Base-by-base conservation (phyloP, 192 early-diverging fungal genomes). In the Gigaspora rosea region DNA sequence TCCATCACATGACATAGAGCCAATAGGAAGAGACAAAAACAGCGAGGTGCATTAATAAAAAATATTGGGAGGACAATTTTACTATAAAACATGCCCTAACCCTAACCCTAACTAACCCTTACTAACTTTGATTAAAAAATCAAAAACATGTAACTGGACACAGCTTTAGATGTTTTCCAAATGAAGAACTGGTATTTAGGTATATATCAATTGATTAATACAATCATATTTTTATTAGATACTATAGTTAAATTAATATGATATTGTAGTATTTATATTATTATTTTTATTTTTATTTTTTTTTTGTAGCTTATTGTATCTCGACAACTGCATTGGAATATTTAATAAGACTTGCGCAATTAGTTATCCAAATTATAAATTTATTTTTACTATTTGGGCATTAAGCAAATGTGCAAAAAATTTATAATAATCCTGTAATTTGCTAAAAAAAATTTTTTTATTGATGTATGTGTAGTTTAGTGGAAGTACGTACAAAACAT, bases 331-430 rank as follows among this genome's bases (percentile, higher is more conserved):
- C 82, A 83, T n/a, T n/a, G 98, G 98, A 56, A 95, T 99, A 47
- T 99, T 99, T 82, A 99, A 97, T 88, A 92, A 95, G 80, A 92
- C 90, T 61, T 95, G 91, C 77, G 89, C 82, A 41, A 92, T 95
- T 73, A 89, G 92, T 36, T 98, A 98, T 81, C 94, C 94, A 35
- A 98, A 97, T 85, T 98, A 95, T 81, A 98, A 97, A 87, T 94
- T 95, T 68, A 82, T 90, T 56, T 98, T 98, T 73, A 91, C 94
- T 8, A 91, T 96, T 48, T 98, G 95, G 95, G 96, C 95, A 1
- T 84, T 98, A 76, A 92, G 94, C 20, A 84, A 91, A 41, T 97
- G 94, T 73, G 91, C 91, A n/a, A 16, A 92, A 90, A 67, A 67
- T 86, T 5, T 94, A 93, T 78, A 92, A 89, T 58, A 80, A 92